phyloP scores from a whole-genome alignment of 495 filamentous ascomycete species.

The Aspergillus leporis region DNA sequence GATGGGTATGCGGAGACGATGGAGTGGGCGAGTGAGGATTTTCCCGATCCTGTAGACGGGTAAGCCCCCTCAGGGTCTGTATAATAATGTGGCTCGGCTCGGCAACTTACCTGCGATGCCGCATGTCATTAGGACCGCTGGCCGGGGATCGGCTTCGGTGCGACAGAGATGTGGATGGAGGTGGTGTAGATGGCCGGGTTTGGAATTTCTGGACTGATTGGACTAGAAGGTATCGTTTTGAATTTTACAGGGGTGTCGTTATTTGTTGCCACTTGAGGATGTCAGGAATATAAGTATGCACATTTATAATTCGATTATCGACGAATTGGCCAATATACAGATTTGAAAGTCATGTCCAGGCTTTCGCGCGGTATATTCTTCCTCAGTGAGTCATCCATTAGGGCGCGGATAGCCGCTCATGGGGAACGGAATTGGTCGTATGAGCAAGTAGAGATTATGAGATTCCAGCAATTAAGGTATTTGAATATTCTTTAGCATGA shows the following conservation, averaged over 20 bases:
- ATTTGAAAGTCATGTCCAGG: no score
- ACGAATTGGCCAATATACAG: no score
- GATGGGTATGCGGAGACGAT: constrained; percentile 6
- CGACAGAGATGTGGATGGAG: not conserved
- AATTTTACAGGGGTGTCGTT: not conserved
- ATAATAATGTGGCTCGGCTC: not conserved
- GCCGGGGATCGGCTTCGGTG: not conserved
- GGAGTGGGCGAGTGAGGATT: constrained; percentile 1
- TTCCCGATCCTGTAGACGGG: not conserved
- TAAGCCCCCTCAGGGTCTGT: not conserved
- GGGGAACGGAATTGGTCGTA: no score
- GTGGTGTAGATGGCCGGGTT: not conserved
- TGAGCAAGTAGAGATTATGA: no score
- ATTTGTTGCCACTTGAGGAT: no score
- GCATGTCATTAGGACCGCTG: not conserved
- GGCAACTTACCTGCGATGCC: not conserved
- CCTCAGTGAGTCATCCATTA: no score
- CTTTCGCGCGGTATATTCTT: no score
- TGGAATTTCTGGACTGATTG: not conserved
- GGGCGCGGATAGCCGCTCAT: no score
- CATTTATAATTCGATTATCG: no score
- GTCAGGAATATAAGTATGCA: no score
- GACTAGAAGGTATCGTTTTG: not conserved
- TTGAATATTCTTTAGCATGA: no score
- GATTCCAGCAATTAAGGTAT: no score